These are phyloP conservation scores for Ceratobasidium sp. DNA, from an alignment of 1,284 basidiomycete genomes.

Conservation along the genomic window DNA sequence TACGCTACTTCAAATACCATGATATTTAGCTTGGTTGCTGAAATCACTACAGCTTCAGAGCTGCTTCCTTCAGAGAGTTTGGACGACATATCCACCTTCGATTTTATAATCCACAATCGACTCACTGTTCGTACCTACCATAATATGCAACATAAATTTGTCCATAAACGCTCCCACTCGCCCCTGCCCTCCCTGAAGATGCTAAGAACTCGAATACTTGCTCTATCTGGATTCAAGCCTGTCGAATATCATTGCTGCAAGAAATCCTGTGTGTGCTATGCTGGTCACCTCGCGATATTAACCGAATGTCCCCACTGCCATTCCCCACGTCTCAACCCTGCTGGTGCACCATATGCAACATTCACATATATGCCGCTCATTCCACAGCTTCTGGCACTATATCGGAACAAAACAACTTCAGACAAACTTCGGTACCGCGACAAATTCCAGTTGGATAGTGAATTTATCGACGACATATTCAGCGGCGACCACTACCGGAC, in stretches of 20 bases:
- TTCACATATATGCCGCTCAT: slow-evolving; percentile 27
- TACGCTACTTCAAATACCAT: no score
- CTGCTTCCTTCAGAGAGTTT: background rate
- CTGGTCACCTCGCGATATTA: background rate
- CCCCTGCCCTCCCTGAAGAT: background rate
- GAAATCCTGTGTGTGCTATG: slow-evolving; percentile 27
- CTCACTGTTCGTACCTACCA: background rate
- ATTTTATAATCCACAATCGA: background rate
- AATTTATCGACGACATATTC: slow-evolving; percentile 38
- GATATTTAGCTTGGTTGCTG: no score
- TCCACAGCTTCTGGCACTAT: slow-evolving; percentile 16
- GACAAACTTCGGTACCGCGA: background rate
- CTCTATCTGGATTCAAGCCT: slow-evolving; percentile 11
- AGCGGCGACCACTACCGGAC: slow-evolving; percentile 37
- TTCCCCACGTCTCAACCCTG: background rate
- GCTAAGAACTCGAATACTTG: background rate
- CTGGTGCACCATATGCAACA: background rate
- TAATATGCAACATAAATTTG: background rate
- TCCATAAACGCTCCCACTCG: background rate
- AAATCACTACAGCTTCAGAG: no score
- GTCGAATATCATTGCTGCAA: slow-evolving; percentile 33
- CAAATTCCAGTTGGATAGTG: background rate
- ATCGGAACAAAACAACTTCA: background rate
- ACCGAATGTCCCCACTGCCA: background rate
- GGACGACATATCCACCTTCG: background rate